phyloP scores from a whole-genome alignment of 768 basidiomycete species.

The Collybia mongolica region DNA sequence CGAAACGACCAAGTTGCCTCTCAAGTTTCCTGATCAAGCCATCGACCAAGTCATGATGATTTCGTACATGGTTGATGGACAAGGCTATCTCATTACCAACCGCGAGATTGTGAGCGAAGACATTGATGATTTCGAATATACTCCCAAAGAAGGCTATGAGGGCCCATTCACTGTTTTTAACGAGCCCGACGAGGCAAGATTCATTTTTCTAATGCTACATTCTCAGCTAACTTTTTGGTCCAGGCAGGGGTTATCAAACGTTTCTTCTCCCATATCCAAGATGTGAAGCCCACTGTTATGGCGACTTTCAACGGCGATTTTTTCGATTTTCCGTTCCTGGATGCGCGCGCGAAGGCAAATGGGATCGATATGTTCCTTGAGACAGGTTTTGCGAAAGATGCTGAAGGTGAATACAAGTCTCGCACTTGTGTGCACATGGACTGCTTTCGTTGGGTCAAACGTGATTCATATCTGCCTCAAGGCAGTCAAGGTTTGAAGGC shows the following conservation, averaged over 20 bases:
- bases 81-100: conserved; percentile 96
- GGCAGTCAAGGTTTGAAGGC: conserved; percentile 98
- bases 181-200: conserved; percentile 83
- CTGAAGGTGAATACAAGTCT: conserved; percentile 94
- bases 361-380: conserved; percentile 97
- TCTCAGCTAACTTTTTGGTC: conserved; percentile 1
- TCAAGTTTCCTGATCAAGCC: conserved; percentile 95
- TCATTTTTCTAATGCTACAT: not conserved
- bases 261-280: conserved; percentile 94
- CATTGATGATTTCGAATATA: conserved; percentile 98
- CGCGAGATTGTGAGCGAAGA: conserved; percentile 96
- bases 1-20: conserved; percentile 98
- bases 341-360: conserved; percentile 78
- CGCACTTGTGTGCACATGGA: conserved; percentile 96
- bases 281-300: conserved; percentile 93
- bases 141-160: conserved; percentile 96
- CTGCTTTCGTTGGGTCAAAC: conserved; percentile 99
- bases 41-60: conserved; percentile 99
- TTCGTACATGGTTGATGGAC: conserved; percentile 98
- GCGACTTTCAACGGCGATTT: conserved; percentile 99
- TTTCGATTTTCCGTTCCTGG: conserved; percentile 98
- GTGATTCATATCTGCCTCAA: conserved; percentile 97
- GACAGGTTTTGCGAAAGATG: conserved; percentile 88
- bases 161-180: conserved; percentile 97
- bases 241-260: conserved; percentile 79